A percentile compares a stretch with the other conserved stretches of the same genome.
These are phyloP conservation scores for Strobilomyces confusus DNA, from an alignment of 768 basidiomycete species.

Conservation along the genomic window DNA sequence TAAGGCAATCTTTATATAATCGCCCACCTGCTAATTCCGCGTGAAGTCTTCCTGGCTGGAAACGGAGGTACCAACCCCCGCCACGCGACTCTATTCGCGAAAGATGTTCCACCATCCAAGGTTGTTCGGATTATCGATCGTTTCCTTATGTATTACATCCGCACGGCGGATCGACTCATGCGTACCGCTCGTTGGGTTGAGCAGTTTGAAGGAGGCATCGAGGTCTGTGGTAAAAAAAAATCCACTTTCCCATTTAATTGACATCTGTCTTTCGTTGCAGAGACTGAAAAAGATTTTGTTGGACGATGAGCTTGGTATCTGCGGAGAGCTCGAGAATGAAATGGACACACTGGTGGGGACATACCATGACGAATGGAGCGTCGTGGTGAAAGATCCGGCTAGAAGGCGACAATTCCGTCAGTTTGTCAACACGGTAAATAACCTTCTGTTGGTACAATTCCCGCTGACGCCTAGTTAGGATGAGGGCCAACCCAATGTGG, in stretches of 20 bases:
- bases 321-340: constrained; percentile 58
- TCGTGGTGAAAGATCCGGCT: constrained; percentile 52
- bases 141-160: constrained; percentile 66
- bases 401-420: constrained; percentile 52
- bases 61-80: constrained; percentile 63
- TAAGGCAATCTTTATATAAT: constrained; percentile 17
- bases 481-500: constrained; percentile 23
- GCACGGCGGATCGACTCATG: constrained; percentile 65
- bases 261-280: constrained; percentile 22
- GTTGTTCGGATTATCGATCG: constrained; percentile 61
- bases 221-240: constrained; percentile 32
- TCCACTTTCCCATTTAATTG: not conserved
- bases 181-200: constrained; percentile 76
- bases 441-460: not conserved
- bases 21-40: not conserved
- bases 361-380: constrained; percentile 68
- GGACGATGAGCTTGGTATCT: constrained; percentile 70
- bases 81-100: constrained; percentile 63
- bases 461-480: not conserved
- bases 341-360: constrained; percentile 65
- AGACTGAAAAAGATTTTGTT: constrained; percentile 62
- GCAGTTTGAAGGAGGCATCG: constrained; percentile 62
- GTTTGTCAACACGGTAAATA: constrained; percentile 57
- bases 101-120: constrained; percentile 62
- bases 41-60: constrained; percentile 49